Evolutionary conservation across 495 filamentous ascomycete species (phyloP), one percentile per base, ranked within the genome.

Genomic region (Hyaloscypha variabilis): DNA sequence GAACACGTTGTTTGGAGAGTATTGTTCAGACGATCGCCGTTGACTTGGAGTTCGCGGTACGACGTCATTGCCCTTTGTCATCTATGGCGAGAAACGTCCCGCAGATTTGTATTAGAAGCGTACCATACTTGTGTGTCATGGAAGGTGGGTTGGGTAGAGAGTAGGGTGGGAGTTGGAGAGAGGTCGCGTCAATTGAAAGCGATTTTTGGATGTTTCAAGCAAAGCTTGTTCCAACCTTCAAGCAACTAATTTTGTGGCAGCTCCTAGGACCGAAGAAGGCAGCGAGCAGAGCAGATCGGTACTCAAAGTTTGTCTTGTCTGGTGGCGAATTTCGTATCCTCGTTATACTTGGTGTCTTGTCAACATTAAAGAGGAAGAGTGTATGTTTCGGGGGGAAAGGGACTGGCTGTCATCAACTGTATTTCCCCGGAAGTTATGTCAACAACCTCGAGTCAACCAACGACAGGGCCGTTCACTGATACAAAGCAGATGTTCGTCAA

Each of bases 1-100:
- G 88, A 79, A 69, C 85, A 89, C 6, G 85, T 90, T 36, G 85
- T 72, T 69, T 91, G 89, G 17, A 91, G 79, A 56, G 85, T 82
- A 26, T 78, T 71, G 62, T 86, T 84, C 66, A 92, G 77, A 60
- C 87, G 77, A 6, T 80, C 78, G 62, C 82, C 78, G 69, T 89
- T 84, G 58, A 87, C 81, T 63, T 80, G 81, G 59, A 90, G 73
- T 8, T 77, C 75, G 17, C 75, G 77, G 0, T 49, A 46, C 39
- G 17, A 19, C 11, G 54, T 8, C 63, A 60, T 58, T 29, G 42
- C 31, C 28, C 25, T 21, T 26, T 46, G 39, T 46, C 39, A 46
- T 17, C 13, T 13, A 67, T 69, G 60, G 60, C n/a, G 14, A 10
- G 5, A 11, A 19, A 36, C 34, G 31, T 49, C 19, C 14, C 24